phyloP scores from a whole-genome alignment of 148 eudicot genomes.

The Tetragonia tetragonoides region DNA sequence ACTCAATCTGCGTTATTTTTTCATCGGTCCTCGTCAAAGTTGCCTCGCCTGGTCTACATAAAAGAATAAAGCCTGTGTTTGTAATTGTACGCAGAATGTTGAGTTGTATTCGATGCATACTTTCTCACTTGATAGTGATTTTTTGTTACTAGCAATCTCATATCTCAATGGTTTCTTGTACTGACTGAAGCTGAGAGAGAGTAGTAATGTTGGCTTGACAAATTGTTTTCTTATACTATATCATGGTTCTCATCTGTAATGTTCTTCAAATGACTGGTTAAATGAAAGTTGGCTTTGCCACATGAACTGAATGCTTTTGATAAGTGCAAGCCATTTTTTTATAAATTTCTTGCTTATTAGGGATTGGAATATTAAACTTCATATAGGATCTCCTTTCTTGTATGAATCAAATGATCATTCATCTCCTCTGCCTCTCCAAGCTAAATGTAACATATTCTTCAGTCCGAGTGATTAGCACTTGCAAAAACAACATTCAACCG shows the following conservation, averaged over 20 bases:
- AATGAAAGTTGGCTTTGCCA: not conserved
- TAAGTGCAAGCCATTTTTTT: not conserved
- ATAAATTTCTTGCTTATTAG: not conserved
- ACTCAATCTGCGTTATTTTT: not conserved
- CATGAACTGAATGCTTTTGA: not conserved
- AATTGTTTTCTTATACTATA: not conserved
- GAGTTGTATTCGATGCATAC: constrained; percentile 8
- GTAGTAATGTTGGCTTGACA: not conserved
- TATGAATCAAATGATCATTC: too few relatives aligned
- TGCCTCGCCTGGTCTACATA: not conserved
- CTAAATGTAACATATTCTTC: too few relatives aligned
- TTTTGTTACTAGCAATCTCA: not conserved
- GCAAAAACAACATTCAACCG: too few relatives aligned
- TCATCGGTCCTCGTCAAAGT: not conserved
- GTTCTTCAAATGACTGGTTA: too few relatives aligned
- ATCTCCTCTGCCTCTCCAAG: too few relatives aligned
- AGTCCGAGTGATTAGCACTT: too few relatives aligned
- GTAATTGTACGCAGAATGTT: not conserved
- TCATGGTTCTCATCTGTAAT: not conserved
- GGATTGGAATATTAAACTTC: too few relatives aligned
- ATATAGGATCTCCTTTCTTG: too few relatives aligned
- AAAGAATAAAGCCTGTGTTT: not conserved
- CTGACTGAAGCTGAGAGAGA: constrained; percentile 6
- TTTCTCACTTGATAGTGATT: not conserved
- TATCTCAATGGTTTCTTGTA: not conserved